phyloP scores from a whole-genome alignment of 306 rosid species.

The Crotalaria pallida region DNA sequence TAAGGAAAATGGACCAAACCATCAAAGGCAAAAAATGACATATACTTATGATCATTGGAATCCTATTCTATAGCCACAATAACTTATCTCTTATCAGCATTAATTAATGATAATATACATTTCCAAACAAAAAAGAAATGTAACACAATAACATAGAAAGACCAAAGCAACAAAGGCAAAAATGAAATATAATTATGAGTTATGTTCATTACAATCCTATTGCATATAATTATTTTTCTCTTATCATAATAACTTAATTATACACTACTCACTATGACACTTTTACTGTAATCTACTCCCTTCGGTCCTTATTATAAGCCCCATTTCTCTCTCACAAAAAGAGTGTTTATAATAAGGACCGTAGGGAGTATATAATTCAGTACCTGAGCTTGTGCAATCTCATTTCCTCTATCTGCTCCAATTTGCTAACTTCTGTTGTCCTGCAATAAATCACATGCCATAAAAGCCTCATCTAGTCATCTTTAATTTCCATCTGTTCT shows the following conservation, averaged over 20 bases:
- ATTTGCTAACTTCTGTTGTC: conserved; percentile 2
- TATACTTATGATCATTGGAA: neutral
- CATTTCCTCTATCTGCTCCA: conserved; percentile 5
- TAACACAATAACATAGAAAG: conserved; percentile 24
- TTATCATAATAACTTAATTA: conserved; percentile 12
- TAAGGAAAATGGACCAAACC: conserved; percentile 37
- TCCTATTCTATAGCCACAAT: conserved; percentile 8
- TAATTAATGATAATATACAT: neutral
- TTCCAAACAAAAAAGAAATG: conserved; percentile 14
- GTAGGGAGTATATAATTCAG: conserved; percentile 13
- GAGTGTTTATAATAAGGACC: too few species aligned
- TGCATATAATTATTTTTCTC: neutral
- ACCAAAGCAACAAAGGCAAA: conserved; percentile 31
- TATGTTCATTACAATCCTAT: conserved; percentile 9
- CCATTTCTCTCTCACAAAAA: too few species aligned
- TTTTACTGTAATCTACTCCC: neutral
- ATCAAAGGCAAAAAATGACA: neutral
- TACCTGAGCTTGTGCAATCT: conserved; percentile 10
- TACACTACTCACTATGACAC: conserved; percentile 22
- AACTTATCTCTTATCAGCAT: neutral
- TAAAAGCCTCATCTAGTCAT: neutral
- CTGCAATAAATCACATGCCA: conserved; percentile 21
- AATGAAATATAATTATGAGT: neutral
- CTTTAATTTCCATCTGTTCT: neutral
- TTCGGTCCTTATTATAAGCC: too few species aligned